Conservation (phyloP, 805 yeast genomes). For the Middelhovenomyces tepae region DNA sequence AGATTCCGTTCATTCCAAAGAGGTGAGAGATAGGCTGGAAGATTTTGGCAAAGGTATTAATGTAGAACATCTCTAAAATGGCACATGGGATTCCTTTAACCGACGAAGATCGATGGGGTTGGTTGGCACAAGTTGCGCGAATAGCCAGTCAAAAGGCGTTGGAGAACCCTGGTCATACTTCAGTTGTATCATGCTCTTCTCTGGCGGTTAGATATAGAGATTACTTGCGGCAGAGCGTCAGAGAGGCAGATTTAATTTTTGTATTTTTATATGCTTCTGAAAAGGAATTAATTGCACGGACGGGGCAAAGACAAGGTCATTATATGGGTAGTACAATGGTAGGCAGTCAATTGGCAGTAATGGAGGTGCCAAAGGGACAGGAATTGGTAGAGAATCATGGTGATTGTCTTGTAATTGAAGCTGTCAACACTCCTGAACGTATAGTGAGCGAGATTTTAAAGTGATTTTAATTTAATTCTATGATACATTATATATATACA, state of each 20-base stretch:
- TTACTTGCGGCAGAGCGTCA: constrained; percentile 35
- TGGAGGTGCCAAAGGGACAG: constrained; percentile 60
- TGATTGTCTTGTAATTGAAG: too few relatives aligned
- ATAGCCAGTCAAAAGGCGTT: constrained; percentile 30
- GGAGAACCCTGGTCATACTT: constrained; percentile 18
- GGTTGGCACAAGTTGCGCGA: constrained; percentile 53
- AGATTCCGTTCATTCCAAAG: constrained; percentile 65
- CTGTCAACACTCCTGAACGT: too few relatives aligned
- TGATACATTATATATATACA: too few relatives aligned
- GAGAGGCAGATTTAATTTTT: constrained; percentile 37
- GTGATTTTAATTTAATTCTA: too few relatives aligned
- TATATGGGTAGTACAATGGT: constrained; percentile 86
- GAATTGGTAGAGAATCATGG: constrained; percentile 4
- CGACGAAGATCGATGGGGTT: constrained; percentile 89
- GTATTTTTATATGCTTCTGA: constrained; percentile 59
- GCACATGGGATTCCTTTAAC: constrained; percentile 65
- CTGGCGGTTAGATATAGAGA: constrained; percentile 69
- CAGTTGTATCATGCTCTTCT: constrained; percentile 78
- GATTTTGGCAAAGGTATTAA: constrained; percentile 10
- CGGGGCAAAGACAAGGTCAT: constrained; percentile 59
- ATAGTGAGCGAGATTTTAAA: too few relatives aligned
- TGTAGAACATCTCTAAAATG: constrained; percentile 71
- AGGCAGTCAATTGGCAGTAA: constrained; percentile 61
- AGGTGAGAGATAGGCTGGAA: constrained; percentile 15
- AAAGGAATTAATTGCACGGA: constrained; percentile 53